phyloP scores from a whole-genome alignment of 495 filamentous ascomycete species.

The Penicillium psychrofluorescens region DNA sequence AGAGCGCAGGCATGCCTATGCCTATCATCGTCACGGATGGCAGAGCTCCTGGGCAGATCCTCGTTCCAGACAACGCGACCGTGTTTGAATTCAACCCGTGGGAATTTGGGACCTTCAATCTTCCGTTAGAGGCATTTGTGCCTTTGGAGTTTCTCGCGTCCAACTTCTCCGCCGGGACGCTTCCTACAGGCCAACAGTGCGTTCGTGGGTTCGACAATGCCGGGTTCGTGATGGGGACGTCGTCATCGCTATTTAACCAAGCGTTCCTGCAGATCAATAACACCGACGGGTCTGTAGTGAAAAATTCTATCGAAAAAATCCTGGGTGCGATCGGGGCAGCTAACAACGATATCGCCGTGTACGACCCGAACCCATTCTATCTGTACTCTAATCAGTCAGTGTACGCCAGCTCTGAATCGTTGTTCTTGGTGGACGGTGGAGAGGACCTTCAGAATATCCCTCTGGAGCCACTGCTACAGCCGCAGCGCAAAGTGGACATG shows the following conservation, averaged over 20 bases:
- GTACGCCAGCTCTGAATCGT: conserved; percentile 40
- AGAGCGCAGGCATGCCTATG: conserved; percentile 66
- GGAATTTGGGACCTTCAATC: conserved; percentile 81
- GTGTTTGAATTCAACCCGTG: conserved; percentile 83
- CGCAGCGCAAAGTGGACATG: conserved; percentile 69
- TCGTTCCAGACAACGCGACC: conserved; percentile 71
- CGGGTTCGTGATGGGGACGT: conserved; percentile 85
- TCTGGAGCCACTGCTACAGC: conserved; percentile 78
- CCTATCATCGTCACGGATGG: conserved; percentile 76
- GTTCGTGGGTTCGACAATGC: conserved; percentile 77
- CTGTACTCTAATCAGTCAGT: conserved; percentile 61
- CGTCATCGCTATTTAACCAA: conserved; percentile 80
- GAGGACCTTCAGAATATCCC: conserved; percentile 85
- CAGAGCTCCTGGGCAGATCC: conserved; percentile 54
- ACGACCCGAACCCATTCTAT: conserved; percentile 80
- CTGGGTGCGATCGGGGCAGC: conserved; percentile 45
- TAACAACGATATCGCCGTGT: conserved; percentile 75
- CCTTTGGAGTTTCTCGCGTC: conserved; percentile 72
- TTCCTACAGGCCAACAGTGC: conserved; percentile 55
- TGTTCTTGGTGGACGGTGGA: conserved; percentile 83
- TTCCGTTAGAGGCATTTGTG: conserved; percentile 70
- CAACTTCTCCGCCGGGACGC: conserved; percentile 60
- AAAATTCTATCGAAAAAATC: conserved; percentile 45
- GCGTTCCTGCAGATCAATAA: conserved; percentile 54
- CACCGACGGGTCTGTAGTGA: conserved; percentile 46